These are phyloP conservation scores for Cladochytrium replicatum DNA, from an alignment of 192 early-diverging fungal genomes.

Conservation along the genomic window DNA sequence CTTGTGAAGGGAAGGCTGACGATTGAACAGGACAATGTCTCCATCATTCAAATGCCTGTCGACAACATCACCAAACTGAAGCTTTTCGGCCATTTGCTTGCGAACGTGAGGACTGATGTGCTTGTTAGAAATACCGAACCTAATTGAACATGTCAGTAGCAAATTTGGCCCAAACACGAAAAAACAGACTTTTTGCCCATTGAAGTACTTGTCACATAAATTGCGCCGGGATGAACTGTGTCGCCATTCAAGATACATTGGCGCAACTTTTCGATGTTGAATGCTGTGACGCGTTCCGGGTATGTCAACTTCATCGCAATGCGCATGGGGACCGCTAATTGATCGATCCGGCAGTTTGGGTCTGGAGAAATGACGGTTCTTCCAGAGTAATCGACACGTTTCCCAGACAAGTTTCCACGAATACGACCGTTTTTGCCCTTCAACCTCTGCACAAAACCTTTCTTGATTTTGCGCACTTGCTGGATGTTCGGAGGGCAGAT, in stretches of 20 bases:
- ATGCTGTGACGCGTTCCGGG: slow-evolving; percentile 83
- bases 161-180: too few relatives aligned
- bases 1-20: slow-evolving; percentile 96
- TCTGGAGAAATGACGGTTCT: slow-evolving; percentile 99
- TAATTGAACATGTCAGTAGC: background rate
- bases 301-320: slow-evolving; percentile 91
- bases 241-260: slow-evolving; percentile 74
- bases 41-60: slow-evolving; percentile 90
- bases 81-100: slow-evolving; percentile 52
- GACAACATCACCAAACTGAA: slow-evolving; percentile 84
- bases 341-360: slow-evolving; percentile 95
- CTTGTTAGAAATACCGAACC: slow-evolving; percentile 15
- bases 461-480: slow-evolving; percentile 49
- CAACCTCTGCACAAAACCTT: slow-evolving; percentile 88
- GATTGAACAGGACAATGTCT: slow-evolving; percentile 96
- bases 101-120: slow-evolving; percentile 70
- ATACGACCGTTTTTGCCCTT: slow-evolving; percentile 99
- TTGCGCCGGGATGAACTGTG: slow-evolving; percentile 87
- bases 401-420: slow-evolving; percentile 96
- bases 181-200: slow-evolving; percentile 28
- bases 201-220: slow-evolving; percentile 52
- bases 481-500: slow-evolving; percentile 29
- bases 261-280: slow-evolving; percentile 77
- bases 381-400: slow-evolving; percentile 98
- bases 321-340: slow-evolving; percentile 83